Base-by-base conservation (phyloP, 805 yeast genomes). In the Alloascoidea hylecoeti region DNA sequence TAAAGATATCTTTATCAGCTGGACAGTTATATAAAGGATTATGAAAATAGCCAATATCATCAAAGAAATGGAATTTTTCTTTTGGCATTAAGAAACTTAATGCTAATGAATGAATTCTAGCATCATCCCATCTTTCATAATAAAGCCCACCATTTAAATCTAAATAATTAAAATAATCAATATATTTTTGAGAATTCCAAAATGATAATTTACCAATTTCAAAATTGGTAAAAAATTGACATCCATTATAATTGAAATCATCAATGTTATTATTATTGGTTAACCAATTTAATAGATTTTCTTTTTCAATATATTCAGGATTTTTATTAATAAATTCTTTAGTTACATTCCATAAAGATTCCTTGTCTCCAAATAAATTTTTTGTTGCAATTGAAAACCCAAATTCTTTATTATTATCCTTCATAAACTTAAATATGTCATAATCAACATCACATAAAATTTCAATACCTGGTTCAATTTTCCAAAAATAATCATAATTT, bases 401-500 rank as follows among this genome's bases (percentile, higher is more conserved):
- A 55, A 82, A 84, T 39, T 64, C 69, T 60, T 78, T 73, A 41
- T 70, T 64, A 53, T 79, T 72, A 51, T 77, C 84, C 48, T 72
- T 72, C 94, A 84, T 81, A 60, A 65, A 81, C 58, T 75, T 70
- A 70, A 84, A 84, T 9, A 82, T 61, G 52, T 84, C 95, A 56
- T 79, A 79, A 48, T 75, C 75, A 42, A 86, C 63, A 53, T 83
- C 84, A 61, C 95, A 85, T 57, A 61, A 72, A 45, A 82, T 67
- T 53, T 72, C 68, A 48, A 78, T 73, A 47, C 72, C 78, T 13
- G 95, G 95, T 60, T 86, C 96, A 28, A 86, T 88, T 58, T 95
- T 75, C 96, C 95, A 85, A 66, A 82, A 84, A 70, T 79, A 85
- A 50, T 78, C 82, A 66, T 77, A 85, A 16, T 75, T 70, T 42